These are phyloP conservation scores for Cyamopsis tetragonoloba DNA, from an alignment of 306 rosid species.

Conservation along the genomic window DNA sequence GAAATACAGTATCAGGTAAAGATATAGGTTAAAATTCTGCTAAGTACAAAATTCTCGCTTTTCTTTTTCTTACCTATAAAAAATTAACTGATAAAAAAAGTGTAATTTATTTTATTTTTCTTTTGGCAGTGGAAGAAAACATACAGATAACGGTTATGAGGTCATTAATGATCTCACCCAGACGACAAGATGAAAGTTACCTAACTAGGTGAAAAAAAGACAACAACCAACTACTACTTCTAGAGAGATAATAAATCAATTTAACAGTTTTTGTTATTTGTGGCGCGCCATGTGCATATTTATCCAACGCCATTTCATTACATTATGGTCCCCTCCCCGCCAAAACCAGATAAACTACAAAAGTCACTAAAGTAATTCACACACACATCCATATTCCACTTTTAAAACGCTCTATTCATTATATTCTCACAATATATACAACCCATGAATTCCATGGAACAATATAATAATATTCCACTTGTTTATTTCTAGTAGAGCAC, in stretches of 20 bases:
- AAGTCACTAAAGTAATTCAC: background rate
- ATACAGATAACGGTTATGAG: background rate
- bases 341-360: background rate
- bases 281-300: slow-evolving; percentile 15
- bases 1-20: too few species aligned
- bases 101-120: too few species aligned
- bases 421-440: too few species aligned
- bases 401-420: slow-evolving; percentile 13
- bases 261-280: background rate
- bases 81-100: too few species aligned
- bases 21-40: too few species aligned
- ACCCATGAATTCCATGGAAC: slow-evolving; percentile 1
- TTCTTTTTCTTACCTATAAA: too few species aligned
- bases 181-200: background rate
- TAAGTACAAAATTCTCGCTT: too few species aligned
- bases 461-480: background rate
- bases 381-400: slow-evolving; percentile 9
- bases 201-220: background rate
- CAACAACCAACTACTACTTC: background rate
- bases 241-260: too few species aligned
- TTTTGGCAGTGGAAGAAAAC: too few species aligned
- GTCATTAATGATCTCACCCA: background rate
- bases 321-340: slow-evolving; percentile 26
- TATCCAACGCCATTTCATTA: slow-evolving; percentile 5
- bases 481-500: background rate